phyloP scores from a whole-genome alignment of 2,329 filamentous ascomycete genomes.

The Juglanconis oblonga region DNA sequence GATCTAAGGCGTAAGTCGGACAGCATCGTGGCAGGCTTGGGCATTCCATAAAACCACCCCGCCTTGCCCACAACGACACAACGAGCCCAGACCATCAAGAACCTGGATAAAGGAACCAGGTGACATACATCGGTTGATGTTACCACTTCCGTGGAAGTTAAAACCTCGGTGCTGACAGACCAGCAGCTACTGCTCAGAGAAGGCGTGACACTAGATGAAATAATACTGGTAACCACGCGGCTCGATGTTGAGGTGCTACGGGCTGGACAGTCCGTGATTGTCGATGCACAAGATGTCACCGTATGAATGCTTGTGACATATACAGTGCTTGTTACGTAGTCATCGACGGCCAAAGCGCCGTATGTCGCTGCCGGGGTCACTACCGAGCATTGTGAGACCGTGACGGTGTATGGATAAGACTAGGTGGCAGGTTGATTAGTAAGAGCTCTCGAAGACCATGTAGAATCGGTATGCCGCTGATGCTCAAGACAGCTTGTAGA shows the following conservation, averaged over 20 bases:
- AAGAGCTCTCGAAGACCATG: too few relatives aligned
- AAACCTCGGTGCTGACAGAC: not conserved
- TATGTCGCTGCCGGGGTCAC: not conserved
- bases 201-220: not conserved
- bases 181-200: not conserved
- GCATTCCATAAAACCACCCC: too few relatives aligned
- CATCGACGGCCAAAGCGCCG: not conserved
- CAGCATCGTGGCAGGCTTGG: not conserved
- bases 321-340: not conserved
- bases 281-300: constrained; percentile 3
- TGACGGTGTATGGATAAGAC: constrained; percentile 19
- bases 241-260: not conserved
- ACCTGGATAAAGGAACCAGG: not conserved
- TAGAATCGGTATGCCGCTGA: too few relatives aligned
- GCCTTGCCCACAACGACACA: too few relatives aligned
- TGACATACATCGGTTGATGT: not conserved
- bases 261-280: constrained; percentile 9
- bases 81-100: too few relatives aligned
- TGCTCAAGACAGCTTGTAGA: not conserved
- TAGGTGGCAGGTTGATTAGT: not conserved
- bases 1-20: not conserved
- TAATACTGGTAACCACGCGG: not conserved
- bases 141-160: not conserved
- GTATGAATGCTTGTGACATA: constrained; percentile 2
- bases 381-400: constrained; percentile 14